These are phyloP conservation scores for Cytospora paraplurivora DNA, from an alignment of 2,329 filamentous ascomycete genomes.

Conservation along the genomic window DNA sequence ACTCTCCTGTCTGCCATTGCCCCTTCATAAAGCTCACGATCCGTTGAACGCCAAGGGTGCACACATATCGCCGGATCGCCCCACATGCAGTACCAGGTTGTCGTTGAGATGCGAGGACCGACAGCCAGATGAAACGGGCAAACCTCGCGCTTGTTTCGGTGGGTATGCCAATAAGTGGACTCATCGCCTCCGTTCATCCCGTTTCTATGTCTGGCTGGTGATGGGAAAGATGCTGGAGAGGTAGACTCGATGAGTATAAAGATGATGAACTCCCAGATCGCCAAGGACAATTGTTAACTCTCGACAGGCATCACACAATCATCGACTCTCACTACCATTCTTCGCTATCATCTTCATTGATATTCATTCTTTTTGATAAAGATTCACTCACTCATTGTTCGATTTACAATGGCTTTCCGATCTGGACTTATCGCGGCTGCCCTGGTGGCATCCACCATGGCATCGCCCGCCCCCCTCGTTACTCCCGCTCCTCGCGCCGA, in stretches of 20 bases:
- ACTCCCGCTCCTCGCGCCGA: constrained; percentile 16
- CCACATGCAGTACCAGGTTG: neutral
- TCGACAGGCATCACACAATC: constrained; percentile 3
- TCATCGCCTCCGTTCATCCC: neutral
- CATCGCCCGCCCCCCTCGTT: constrained; percentile 19
- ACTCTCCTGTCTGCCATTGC: neutral
- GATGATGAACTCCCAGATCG: neutral
- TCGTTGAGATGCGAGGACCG: neutral
- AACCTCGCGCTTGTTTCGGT: neutral
- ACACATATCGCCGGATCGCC: neutral
- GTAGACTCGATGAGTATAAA: constrained; percentile 8
- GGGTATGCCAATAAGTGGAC: neutral
- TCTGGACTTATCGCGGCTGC: constrained; percentile 22
- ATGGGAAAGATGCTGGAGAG: neutral
- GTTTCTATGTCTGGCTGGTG: neutral
- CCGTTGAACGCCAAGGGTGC: neutral
- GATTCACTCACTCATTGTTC: constrained; percentile 1
- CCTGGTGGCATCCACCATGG: constrained; percentile 27
- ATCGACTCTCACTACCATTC: constrained; percentile 11
- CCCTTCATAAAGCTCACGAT: neutral
- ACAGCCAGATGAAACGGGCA: neutral
- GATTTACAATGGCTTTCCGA: constrained; percentile 16
- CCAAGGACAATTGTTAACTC: neutral
- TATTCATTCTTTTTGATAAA: constrained; percentile 17
- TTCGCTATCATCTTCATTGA: constrained; percentile 8